phyloP scores from a whole-genome alignment of 192 early-diverging fungal genomes.

The Coemansia sp. region DNA sequence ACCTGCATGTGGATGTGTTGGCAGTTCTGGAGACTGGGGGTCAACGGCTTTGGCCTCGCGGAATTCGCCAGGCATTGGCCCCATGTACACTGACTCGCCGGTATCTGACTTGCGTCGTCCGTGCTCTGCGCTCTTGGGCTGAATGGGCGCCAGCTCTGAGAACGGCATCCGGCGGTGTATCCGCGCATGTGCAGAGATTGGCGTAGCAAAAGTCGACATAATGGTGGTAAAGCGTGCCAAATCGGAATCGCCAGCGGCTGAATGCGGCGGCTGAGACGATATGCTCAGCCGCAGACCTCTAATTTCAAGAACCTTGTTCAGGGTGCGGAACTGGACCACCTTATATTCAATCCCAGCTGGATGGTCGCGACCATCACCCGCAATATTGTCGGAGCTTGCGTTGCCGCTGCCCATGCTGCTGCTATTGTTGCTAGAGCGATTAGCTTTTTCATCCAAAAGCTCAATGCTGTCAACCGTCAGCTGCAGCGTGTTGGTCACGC shows the following conservation, averaged over 20 bases:
- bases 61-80: conserved; percentile 56
- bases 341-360: conserved; percentile 50
- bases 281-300: conserved; percentile 34
- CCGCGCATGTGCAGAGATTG: conserved; percentile 41
- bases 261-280: background rate
- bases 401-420: conserved; percentile 17
- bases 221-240: conserved; percentile 6
- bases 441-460: conserved; percentile 41
- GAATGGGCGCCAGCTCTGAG: conserved; percentile 48
- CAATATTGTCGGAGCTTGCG: conserved; percentile 14
- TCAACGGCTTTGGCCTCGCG: conserved; percentile 31
- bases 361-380: conserved; percentile 25
- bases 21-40: conserved; percentile 2
- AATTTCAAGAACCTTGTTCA: conserved; percentile 44
- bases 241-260: background rate
- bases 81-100: conserved; percentile 49
- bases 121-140: conserved; percentile 13
- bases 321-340: conserved; percentile 41
- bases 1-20: background rate
- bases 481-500: conserved; percentile 31
- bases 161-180: conserved; percentile 55
- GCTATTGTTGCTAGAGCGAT: background rate
- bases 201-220: conserved; percentile 36
- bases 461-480: conserved; percentile 53
- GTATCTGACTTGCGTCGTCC: conserved; percentile 1